Conservation (phyloP, 305 asterid genomes). For the Solanum hybrid region DNA sequence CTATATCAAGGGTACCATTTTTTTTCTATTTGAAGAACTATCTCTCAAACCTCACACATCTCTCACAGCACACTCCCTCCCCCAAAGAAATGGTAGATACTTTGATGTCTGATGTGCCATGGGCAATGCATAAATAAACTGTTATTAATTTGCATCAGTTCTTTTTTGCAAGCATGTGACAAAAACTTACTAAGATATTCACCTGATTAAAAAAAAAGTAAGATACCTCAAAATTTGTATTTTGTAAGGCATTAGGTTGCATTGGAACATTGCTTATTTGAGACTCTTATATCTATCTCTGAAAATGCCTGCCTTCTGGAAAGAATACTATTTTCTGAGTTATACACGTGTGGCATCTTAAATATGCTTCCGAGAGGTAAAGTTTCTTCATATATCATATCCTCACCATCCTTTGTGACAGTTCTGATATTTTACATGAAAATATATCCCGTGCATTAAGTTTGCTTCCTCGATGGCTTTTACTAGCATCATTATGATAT, state of each 20-base stretch:
- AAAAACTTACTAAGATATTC: neutral
- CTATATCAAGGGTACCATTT: conserved; percentile 77
- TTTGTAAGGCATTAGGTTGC: neutral
- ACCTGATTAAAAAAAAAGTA: neutral
- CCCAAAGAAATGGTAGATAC: neutral
- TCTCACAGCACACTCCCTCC: too few species aligned
- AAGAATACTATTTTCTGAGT: neutral
- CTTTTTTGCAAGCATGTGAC: neutral
- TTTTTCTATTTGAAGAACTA: conserved; percentile 4
- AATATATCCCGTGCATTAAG: neutral
- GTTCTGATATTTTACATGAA: neutral
- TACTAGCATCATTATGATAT: neutral
- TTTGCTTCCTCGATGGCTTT: neutral
- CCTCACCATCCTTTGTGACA: neutral
- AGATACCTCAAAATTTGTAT: neutral
- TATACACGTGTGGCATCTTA: neutral
- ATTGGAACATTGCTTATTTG: neutral
- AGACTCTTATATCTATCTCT: neutral
- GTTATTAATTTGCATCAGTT: neutral
- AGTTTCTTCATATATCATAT: neutral
- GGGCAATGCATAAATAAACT: neutral
- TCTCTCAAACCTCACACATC: neutral
- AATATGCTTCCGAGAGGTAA: neutral
- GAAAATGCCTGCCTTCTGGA: neutral
- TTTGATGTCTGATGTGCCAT: neutral